Conservation (phyloP, 768 basidiomycete species). For the Pleurotus tuber-regium region DNA sequence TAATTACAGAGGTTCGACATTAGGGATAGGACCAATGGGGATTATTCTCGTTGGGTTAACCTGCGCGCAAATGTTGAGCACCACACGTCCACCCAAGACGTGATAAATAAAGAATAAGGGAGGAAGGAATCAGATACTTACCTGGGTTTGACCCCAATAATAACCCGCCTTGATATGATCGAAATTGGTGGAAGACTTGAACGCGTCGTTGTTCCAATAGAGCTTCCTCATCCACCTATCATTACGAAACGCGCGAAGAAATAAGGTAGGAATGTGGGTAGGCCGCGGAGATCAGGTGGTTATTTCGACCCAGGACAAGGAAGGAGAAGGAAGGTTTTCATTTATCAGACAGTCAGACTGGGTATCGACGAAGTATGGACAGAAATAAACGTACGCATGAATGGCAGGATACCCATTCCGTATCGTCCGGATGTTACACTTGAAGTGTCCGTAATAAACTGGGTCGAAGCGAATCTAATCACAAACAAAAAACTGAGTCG, state of each 20-base stretch:
- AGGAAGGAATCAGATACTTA: slow-evolving; percentile 16
- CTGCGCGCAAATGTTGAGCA: slow-evolving; percentile 33
- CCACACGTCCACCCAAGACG: not conserved
- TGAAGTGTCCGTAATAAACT: slow-evolving; percentile 91
- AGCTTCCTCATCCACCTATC: slow-evolving; percentile 77
- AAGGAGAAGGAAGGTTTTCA: no score
- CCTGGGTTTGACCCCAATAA: slow-evolving; percentile 53
- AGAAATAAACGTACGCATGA: slow-evolving; percentile 54
- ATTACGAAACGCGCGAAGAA: no score
- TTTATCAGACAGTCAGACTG: no score
- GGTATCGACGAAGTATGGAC: not conserved
- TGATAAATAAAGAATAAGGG: not conserved
- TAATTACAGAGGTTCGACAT: slow-evolving; percentile 62
- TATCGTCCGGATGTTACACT: slow-evolving; percentile 86
- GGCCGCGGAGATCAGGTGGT: no score
- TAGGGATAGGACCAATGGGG: slow-evolving; percentile 68
- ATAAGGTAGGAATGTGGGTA: no score
- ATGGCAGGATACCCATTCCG: slow-evolving; percentile 86
- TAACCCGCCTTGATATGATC: slow-evolving; percentile 83
- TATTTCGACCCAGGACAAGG: not conserved
- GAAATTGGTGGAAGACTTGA: slow-evolving; percentile 86
- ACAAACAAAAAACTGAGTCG: no score
- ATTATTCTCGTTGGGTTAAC: slow-evolving; percentile 81
- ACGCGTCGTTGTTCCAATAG: slow-evolving; percentile 90
- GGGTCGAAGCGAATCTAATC: slow-evolving; percentile 86